phyloP scores from a whole-genome alignment of 441 rosid genomes.

The Erysimum pusillum region DNA sequence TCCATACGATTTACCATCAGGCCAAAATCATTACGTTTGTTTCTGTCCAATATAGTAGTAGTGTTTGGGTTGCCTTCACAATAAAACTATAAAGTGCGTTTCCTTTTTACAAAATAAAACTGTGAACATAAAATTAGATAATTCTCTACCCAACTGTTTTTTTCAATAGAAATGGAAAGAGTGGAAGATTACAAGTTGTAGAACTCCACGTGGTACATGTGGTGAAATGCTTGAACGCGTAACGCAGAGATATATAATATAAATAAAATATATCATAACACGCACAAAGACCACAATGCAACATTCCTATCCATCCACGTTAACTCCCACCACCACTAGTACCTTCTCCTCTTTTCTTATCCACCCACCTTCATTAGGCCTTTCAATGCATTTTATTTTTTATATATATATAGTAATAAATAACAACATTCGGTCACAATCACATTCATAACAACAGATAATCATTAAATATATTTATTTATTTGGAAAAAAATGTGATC shows the following conservation, averaged over 20 bases:
- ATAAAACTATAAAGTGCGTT: neutral
- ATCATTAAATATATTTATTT: conserved; percentile 17
- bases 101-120: neutral
- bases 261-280: neutral
- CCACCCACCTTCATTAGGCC: conserved; percentile 38
- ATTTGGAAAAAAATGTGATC: conserved; percentile 34
- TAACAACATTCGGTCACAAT: conserved; percentile 28
- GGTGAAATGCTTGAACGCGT: conserved; percentile 41
- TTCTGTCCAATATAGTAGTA: neutral
- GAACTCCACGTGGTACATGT: conserved; percentile 45
- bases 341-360: conserved; percentile 40
- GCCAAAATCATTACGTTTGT: conserved; percentile 10
- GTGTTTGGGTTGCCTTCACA: neutral
- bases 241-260: conserved; percentile 3
- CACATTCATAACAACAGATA: neutral
- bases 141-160: conserved; percentile 4
- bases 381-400: conserved; percentile 24
- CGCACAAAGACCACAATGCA: conserved; percentile 31
- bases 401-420: neutral
- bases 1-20: neutral
- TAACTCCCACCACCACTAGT: conserved; percentile 36
- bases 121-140: neutral
- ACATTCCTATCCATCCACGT: conserved; percentile 50
- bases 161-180: neutral
- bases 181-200: conserved; percentile 21